Evolutionary conservation across 345 rosid genomes (phyloP), one percentile per base, ranked within the genome.

Genomic region (Triadica sebifera): DNA sequence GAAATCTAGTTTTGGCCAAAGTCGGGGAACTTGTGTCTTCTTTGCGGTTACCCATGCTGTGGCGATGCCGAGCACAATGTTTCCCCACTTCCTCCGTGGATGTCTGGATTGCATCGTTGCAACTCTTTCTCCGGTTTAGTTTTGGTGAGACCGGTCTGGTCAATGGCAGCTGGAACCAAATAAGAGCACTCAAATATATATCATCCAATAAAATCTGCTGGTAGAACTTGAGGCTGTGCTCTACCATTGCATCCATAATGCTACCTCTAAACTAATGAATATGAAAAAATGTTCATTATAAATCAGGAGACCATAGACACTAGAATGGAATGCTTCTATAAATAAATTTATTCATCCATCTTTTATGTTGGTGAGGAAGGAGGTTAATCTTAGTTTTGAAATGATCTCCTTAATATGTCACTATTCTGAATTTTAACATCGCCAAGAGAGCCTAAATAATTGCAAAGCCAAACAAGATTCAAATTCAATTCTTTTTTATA

Each of bases 101-200:
- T 65, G 87, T 41, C 59, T 53, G 78, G 73, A 80, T 64, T 20
- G 86, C 89, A 82, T 92, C 97, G n/a, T 91, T 69, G 69, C 94
- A 91, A 86, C 99, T 95, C 92, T 83, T 95, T 84, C 97, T 89
- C 43, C 96, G 86, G 1, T 73, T 80, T 74, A 84, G 75, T 52
- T 80, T 80, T 19, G 83, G 83, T 2, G 83, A 93, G 73, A 86
- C 84, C 34, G 98, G 90, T 63, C 90, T 86, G 78, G 98, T 93
- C 84, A 95, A 69, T 15, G 99, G 99, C 74, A 90, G 77, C 99
- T 95, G 87, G 72, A 39, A 80, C 20, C 62, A 53, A 62, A 80
- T 51, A 76, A 45, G 60, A 64, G 24, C 46, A 47, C 17, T 69
- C 41, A 29, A 66, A 67, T 56, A 56, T 47, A 34, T 34, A 55